A percentile compares a stretch with the other conserved stretches of the same genome.
These are phyloP conservation scores for Mercurialis annua DNA, from an alignment of 345 rosid genomes.

Conservation along the genomic window DNA sequence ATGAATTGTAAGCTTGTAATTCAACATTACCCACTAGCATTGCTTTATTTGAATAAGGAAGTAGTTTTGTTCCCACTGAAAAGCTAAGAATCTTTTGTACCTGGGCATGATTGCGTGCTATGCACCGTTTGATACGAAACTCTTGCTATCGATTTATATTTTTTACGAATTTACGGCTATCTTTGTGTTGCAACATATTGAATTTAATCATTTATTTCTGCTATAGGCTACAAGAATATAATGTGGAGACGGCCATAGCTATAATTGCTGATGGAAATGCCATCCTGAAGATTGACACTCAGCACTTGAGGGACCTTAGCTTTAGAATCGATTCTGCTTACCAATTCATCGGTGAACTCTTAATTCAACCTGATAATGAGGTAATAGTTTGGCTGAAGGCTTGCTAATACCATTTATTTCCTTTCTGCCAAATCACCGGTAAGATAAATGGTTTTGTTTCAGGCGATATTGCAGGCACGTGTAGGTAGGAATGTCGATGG, in stretches of 20 bases:
- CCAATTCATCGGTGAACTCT: constrained; percentile 85
- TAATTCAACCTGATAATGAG: constrained; percentile 47
- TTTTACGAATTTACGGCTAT: neutral
- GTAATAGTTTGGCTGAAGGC: constrained; percentile 24
- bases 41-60: too few relatives aligned
- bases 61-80: neutral
- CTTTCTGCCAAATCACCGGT: neutral
- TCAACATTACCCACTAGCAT: too few relatives aligned
- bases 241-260: constrained; percentile 51
- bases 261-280: constrained; percentile 50
- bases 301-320: constrained; percentile 64
- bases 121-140: neutral
- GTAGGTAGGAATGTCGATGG: constrained; percentile 83
- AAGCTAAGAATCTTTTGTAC: neutral
- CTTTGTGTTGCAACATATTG: neutral
- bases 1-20: too few relatives aligned
- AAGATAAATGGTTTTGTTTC: constrained; percentile 14
- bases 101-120: neutral
- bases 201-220: constrained; percentile 13
- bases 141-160: neutral
- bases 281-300: constrained; percentile 53
- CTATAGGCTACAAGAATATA: constrained; percentile 55
- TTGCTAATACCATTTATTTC: neutral
- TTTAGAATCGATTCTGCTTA: constrained; percentile 61
- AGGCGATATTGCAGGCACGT: constrained; percentile 72